Percentiles rank a stretch among this genome's conserved stretches.
These are phyloP conservation scores for Apocynum venetum DNA, from an alignment of 257 asterid species.

Conservation along the genomic window DNA sequence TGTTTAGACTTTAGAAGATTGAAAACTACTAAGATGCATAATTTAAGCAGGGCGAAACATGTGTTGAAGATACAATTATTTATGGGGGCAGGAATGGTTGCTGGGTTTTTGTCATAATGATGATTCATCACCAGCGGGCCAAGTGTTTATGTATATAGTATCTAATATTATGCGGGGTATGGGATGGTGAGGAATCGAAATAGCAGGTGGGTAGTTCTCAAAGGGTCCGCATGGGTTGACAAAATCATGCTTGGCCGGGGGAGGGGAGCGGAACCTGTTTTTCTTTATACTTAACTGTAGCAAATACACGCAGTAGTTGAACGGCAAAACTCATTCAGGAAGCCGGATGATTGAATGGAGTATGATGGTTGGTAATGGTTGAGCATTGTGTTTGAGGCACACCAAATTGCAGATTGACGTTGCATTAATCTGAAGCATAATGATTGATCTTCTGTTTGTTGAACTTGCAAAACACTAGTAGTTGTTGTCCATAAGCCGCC, in stretches of 20 bases:
- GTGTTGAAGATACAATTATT: not conserved
- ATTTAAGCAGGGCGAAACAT: not conserved
- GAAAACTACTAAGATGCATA: not conserved
- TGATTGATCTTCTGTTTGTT: too few relatives aligned
- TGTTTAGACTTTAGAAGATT: not conserved
- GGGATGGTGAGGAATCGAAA: not conserved
- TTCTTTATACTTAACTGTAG: not conserved
- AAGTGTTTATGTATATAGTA: not conserved
- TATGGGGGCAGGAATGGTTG: not conserved
- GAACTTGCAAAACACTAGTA: too few relatives aligned
- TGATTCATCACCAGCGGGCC: not conserved
- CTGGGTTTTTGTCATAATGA: conserved; percentile 2
- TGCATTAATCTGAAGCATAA: too few relatives aligned
- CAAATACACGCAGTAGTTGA: too few relatives aligned
- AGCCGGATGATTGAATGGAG: too few relatives aligned
- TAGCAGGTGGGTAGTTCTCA: conserved; percentile 4
- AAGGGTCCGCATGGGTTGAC: not conserved
- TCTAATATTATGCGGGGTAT: not conserved
- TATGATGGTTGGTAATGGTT: too few relatives aligned
- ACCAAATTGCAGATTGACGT: too few relatives aligned
- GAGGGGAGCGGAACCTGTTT: not conserved
- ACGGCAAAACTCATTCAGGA: too few relatives aligned
- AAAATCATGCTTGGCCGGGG: not conserved
- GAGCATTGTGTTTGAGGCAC: too few relatives aligned
- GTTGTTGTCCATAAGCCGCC: too few relatives aligned